phyloP scores from a whole-genome alignment of 1,284 basidiomycete species.

The Schizophyllum commune region DNA sequence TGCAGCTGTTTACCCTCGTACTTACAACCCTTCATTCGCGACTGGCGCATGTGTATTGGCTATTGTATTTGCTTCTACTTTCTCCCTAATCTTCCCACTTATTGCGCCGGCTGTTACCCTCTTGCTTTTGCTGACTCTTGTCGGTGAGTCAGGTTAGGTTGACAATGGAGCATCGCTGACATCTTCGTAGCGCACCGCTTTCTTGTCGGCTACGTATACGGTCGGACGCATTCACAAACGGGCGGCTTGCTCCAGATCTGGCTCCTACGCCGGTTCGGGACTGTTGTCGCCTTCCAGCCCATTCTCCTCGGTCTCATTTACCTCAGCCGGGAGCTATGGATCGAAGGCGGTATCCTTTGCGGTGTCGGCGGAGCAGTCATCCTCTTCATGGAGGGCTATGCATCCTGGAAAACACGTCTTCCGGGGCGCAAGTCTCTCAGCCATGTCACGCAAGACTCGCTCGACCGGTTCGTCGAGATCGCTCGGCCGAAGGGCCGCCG shows the following conservation, averaged over 20 bases:
- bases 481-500: slow-evolving; percentile 28
- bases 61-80: slow-evolving; percentile 64
- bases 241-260: slow-evolving; percentile 69
- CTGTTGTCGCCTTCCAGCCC: slow-evolving; percentile 62
- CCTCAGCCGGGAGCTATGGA: slow-evolving; percentile 59
- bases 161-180: neutral
- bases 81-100: slow-evolving; percentile 68
- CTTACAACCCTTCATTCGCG: slow-evolving; percentile 61
- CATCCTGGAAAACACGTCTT: slow-evolving; percentile 37
- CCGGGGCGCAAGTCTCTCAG: slow-evolving; percentile 43
- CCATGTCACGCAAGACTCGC: slow-evolving; percentile 48
- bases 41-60: slow-evolving; percentile 60
- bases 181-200: slow-evolving; percentile 55
- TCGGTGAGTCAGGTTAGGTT: slow-evolving; percentile 40
- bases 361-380: slow-evolving; percentile 47
- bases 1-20: slow-evolving; percentile 65
- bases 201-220: slow-evolving; percentile 69
- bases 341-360: slow-evolving; percentile 57
- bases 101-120: slow-evolving; percentile 64
- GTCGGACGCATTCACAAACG: slow-evolving; percentile 59
- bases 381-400: slow-evolving; percentile 51
- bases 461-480: slow-evolving; percentile 42
- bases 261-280: slow-evolving; percentile 62
- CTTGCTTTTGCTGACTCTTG: slow-evolving; percentile 58
- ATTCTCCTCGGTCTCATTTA: slow-evolving; percentile 67